phyloP scores from a whole-genome alignment of 139 green algal genomes.

The Monoraphidium neglectum region DNA sequence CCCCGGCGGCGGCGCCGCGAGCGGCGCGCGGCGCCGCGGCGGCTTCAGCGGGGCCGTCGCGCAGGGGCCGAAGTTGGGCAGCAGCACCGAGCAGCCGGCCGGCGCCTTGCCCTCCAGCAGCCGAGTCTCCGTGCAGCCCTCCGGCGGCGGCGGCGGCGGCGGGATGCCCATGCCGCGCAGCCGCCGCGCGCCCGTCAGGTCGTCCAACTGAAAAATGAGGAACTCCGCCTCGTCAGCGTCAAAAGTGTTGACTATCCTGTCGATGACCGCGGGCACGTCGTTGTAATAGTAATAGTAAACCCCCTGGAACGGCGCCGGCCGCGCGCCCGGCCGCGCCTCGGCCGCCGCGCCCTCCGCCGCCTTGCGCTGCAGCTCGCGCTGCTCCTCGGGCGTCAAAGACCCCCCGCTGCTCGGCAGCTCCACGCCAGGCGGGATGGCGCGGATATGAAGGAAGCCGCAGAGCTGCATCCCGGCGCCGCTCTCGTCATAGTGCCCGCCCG shows the following conservation, averaged over 20 bases:
- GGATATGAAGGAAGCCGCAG: constrained; percentile 32
- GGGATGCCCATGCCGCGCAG: not conserved
- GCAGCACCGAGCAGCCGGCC: constrained; percentile 15
- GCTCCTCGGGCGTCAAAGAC: constrained; percentile 16
- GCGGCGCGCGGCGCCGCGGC: constrained; percentile 3
- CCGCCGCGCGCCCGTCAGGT: not conserved
- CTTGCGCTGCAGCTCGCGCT: constrained; percentile 14
- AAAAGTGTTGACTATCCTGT: constrained; percentile 28
- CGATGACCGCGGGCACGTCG: constrained; percentile 18
- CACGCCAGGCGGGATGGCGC: constrained; percentile 23
- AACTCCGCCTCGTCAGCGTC: constrained; percentile 26
- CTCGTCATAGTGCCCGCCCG: not conserved
- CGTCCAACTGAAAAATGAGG: constrained; percentile 18
- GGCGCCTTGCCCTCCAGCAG: constrained; percentile 22
- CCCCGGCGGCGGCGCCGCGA: not conserved
- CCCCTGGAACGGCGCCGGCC: constrained; percentile 3
- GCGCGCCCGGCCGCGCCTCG: not conserved
- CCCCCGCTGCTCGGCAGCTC: constrained; percentile 12
- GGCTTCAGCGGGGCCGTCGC: constrained; percentile 24
- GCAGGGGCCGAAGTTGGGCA: constrained; percentile 24
- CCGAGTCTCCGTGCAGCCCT: constrained; percentile 16
- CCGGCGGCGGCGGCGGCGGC: not conserved
- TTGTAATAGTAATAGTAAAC: constrained; percentile 37
- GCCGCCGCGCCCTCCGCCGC: constrained; percentile 13
- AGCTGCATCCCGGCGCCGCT: constrained; percentile 13